Evolutionary conservation across 2,329 filamentous ascomycete genomes (phyloP), one percentile per base, ranked within the genome.

Genomic region (Trichophyton rubrum): DNA sequence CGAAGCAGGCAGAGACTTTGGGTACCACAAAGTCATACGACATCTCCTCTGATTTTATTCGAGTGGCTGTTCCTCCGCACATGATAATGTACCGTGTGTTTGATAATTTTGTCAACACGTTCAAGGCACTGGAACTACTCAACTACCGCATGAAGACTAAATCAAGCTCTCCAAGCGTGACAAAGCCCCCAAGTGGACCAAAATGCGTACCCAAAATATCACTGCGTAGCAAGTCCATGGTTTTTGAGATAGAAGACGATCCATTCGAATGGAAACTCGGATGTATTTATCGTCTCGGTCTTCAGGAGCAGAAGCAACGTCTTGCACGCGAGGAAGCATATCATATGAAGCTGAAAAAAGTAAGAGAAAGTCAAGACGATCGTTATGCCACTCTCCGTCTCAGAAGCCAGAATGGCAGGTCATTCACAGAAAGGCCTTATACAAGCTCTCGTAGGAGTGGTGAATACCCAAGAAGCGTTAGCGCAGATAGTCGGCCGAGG

Each of bases 221-320:
- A 0, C 66, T 99, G 8, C 84, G 90, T 58, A 87, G 87, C 60
- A 88, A 88, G 67, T 88, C 88, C 3, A 79, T 99, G 24, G 76
- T 96, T 1, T 92, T 99, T 62, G 92, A 97, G 69, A 79, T 99
- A 40, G 93, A 99, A 74, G 93, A 99, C 71, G 92, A 93, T 57
- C 87, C 89, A 0, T 99, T 99, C 68, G 93, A 99, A 72, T 99
- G 91, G 89, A 97, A 96, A 71, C 78, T 99, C 8, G 90, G 91
- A 15, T 85, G 90, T 69, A 99, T 99, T 58, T 99, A 97, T 72
- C 85, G 92, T 35, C 84, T 89, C 53, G 93, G 95, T 0, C 80
- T 92, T 20, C 78, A 91, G 60, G 93, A 99, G 72, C 92, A 97
- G 73, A 86, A 87, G 70, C 93, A 97, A 72, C 83, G 93, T 20